These are phyloP conservation scores for Ustilago curta DNA, from an alignment of 1,284 basidiomycete genomes.

Conservation along the genomic window DNA sequence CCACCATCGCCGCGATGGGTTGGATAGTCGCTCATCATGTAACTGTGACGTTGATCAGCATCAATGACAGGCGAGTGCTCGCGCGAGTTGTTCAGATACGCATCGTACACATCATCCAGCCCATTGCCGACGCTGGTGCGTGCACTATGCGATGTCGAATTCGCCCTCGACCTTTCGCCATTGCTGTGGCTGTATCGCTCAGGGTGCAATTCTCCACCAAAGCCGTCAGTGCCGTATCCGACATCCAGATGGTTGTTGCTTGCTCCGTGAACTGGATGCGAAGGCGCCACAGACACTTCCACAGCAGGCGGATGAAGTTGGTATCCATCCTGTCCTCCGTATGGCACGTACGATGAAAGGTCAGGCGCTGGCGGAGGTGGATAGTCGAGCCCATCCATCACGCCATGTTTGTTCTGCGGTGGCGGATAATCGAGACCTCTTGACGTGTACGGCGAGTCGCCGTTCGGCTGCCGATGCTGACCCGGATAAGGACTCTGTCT, in stretches of 20 bases:
- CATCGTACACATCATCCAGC: slow-evolving; percentile 51
- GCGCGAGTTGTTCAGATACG: slow-evolving; percentile 37
- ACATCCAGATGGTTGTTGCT: slow-evolving; percentile 19
- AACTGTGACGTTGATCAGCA: slow-evolving; percentile 44
- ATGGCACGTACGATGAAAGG: slow-evolving; percentile 39
- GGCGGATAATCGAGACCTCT: slow-evolving; percentile 50
- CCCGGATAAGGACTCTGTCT: slow-evolving; percentile 23
- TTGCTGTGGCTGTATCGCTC: slow-evolving; percentile 31
- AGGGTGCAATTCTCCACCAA: slow-evolving; percentile 38
- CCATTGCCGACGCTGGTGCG: slow-evolving; percentile 19
- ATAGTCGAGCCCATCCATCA: slow-evolving; percentile 47
- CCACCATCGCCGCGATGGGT: not conserved
- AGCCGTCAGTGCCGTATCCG: slow-evolving; percentile 42
- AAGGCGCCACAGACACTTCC: slow-evolving; percentile 22
- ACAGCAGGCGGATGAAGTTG: slow-evolving; percentile 12
- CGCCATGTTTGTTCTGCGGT: slow-evolving; percentile 37
- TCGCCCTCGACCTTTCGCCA: slow-evolving; percentile 21
- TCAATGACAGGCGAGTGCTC: slow-evolving; percentile 32
- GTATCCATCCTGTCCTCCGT: slow-evolving; percentile 16
- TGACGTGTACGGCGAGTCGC: slow-evolving; percentile 26
- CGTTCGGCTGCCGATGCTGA: slow-evolving; percentile 4
- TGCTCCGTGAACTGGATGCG: slow-evolving; percentile 12
- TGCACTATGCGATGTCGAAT: slow-evolving; percentile 26
- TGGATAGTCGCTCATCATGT: slow-evolving; percentile 48
- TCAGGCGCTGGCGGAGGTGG: slow-evolving; percentile 41